These are phyloP conservation scores for Paramecium biaurelia DNA, from an alignment of 73 alveolate species.

Conservation along the genomic window DNA sequence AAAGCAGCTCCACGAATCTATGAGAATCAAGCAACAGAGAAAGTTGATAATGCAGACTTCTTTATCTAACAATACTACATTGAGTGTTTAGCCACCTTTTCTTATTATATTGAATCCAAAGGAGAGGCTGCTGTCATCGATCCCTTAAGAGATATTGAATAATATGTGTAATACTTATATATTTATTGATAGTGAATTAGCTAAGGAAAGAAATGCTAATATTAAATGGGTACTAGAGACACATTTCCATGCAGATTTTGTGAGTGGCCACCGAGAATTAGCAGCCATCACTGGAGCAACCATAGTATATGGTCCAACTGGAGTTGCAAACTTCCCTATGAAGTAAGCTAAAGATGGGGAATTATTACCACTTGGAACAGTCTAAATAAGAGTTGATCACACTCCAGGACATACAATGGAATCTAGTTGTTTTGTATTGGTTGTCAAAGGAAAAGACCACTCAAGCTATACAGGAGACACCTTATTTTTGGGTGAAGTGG, in stretches of 20 bases:
- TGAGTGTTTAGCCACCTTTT: slow-evolving; percentile 50
- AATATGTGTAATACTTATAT: slow-evolving; percentile 17
- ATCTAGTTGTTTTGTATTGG: slow-evolving; percentile 57
- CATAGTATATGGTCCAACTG: slow-evolving; percentile 64
- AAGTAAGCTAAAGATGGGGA: slow-evolving; percentile 61
- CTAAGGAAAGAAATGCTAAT: slow-evolving; percentile 59
- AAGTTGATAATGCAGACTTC: background rate
- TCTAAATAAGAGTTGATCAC: slow-evolving; percentile 62
- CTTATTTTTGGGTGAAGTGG: slow-evolving; percentile 67
- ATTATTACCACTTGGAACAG: slow-evolving; percentile 44
- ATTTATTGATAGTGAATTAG: background rate
- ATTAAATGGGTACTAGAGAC: slow-evolving; percentile 60
- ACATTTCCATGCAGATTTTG: slow-evolving; percentile 67
- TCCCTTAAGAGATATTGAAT: slow-evolving; percentile 58
- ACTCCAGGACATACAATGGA: slow-evolving; percentile 75
- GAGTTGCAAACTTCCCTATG: slow-evolving; percentile 48
- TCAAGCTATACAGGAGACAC: slow-evolving; percentile 69
- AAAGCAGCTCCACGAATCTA: slow-evolving; percentile 30
- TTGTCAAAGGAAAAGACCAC: slow-evolving; percentile 22
- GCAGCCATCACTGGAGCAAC: slow-evolving; percentile 58
- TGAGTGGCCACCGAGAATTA: slow-evolving; percentile 56
- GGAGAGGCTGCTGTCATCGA: slow-evolving; percentile 60
- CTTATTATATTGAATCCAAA: slow-evolving; percentile 60
- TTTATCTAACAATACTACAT: slow-evolving; percentile 49
- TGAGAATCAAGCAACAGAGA: background rate